These are phyloP conservation scores for Gaeumannomyces sp. DNA, from an alignment of 2,329 filamentous ascomycete genomes.

Conservation along the genomic window DNA sequence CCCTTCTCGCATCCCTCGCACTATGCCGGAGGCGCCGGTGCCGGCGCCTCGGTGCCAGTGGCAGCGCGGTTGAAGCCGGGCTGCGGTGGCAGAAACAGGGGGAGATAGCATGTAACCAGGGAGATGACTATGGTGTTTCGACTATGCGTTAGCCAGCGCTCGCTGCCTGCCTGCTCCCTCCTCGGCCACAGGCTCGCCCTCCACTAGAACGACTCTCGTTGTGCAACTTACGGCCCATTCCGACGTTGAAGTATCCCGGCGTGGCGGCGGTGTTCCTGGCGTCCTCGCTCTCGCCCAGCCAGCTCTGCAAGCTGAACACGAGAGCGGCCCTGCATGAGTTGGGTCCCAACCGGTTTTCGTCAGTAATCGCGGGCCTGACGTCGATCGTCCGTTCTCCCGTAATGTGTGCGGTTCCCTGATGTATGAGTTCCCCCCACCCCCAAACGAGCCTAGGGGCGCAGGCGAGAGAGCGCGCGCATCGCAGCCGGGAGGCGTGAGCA, in stretches of 20 bases:
- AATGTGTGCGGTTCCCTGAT: neutral
- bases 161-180: neutral
- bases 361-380: neutral
- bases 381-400: too few relatives aligned
- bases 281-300: slow-evolving; percentile 69
- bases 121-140: slow-evolving; percentile 25
- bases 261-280: slow-evolving; percentile 58
- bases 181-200: too few relatives aligned
- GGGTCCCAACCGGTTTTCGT: neutral
- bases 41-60: slow-evolving; percentile 23
- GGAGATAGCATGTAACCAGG: slow-evolving; percentile 30
- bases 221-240: slow-evolving; percentile 27
- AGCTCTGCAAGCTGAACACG: slow-evolving; percentile 67
- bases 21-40: slow-evolving; percentile 21
- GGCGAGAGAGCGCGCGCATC: too few relatives aligned
- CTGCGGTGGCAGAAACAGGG: slow-evolving; percentile 27
- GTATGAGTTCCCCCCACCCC: too few relatives aligned
- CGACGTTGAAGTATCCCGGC: slow-evolving; percentile 42
- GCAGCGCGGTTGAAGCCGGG: slow-evolving; percentile 19
- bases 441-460: too few relatives aligned
- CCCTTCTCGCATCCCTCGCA: neutral
- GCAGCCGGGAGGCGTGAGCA: too few relatives aligned
- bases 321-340: slow-evolving; percentile 56
- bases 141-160: neutral
- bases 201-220: neutral